Evolutionary conservation across 78 protist species (phyloP).

Genomic region (Andalucia godoyi): DNA sequence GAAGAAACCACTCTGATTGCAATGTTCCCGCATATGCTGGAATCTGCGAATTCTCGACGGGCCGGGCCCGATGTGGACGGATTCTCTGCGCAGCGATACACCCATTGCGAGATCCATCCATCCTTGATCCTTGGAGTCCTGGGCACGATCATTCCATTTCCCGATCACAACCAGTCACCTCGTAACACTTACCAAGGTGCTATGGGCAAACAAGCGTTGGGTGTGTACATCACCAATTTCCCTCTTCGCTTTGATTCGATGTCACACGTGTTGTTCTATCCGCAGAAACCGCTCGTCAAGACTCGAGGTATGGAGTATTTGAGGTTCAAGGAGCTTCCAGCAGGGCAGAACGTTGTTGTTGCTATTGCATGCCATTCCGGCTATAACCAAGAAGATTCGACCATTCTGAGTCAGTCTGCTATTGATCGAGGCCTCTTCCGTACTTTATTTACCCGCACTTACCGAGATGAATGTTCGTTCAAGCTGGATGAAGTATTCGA

Average conservation of each 20-base stretch:
- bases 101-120: conserved; percentile 99
- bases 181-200: conserved; percentile 99
- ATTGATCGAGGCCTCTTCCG: conserved; percentile 99
- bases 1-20: conserved; percentile 91
- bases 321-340: conserved; percentile 92
- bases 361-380: conserved; percentile 97
- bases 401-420: conserved; percentile 89
- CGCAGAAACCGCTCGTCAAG: conserved; percentile 95
- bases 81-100: conserved; percentile 47
- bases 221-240: conserved; percentile 91
- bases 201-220: conserved; percentile 99
- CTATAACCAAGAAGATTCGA: conserved; percentile 99
- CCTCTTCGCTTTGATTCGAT: conserved; percentile 94
- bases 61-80: background rate
- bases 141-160: conserved; percentile 99
- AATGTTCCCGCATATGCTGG: conserved; percentile 25
- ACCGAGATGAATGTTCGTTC: conserved; percentile 44
- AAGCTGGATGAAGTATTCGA: conserved; percentile 23
- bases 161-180: conserved; percentile 99
- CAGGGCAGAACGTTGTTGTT: conserved; percentile 96
- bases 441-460: conserved; percentile 70
- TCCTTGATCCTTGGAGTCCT: conserved; percentile 97
- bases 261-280: conserved; percentile 94
- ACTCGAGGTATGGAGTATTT: conserved; percentile 93
- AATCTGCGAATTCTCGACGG: too few relatives aligned